These are phyloP conservation scores for Plenodomus lindquistii DNA, from an alignment of 2,329 filamentous ascomycete species.

Conservation along the genomic window DNA sequence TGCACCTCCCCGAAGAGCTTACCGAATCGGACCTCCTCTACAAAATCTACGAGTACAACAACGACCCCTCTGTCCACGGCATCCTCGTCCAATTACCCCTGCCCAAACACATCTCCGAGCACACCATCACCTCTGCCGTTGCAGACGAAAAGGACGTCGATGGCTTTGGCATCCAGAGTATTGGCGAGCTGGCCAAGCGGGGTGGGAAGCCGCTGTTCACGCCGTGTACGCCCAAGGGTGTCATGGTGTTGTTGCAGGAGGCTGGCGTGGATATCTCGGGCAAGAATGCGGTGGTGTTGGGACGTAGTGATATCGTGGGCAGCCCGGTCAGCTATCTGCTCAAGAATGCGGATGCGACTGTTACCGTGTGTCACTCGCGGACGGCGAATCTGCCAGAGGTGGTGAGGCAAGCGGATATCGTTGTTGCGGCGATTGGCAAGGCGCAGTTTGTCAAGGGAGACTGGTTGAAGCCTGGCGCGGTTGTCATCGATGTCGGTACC, in stretches of 20 bases:
- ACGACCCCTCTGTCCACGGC: slow-evolving; percentile 83
- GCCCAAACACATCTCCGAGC: slow-evolving; percentile 87
- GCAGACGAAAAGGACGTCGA: slow-evolving; percentile 96
- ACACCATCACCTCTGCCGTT: slow-evolving; percentile 86
- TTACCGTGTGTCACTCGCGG: slow-evolving; percentile 93
- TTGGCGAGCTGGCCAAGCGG: slow-evolving; percentile 94
- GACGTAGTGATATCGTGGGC: slow-evolving; percentile 95
- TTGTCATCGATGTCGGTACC: slow-evolving; percentile 96
- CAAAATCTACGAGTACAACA: slow-evolving; percentile 79
- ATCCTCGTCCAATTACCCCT: slow-evolving; percentile 93
- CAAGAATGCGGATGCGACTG: slow-evolving; percentile 93
- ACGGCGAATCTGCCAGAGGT: slow-evolving; percentile 74
- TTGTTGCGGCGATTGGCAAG: slow-evolving; percentile 89
- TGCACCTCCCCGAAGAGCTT: slow-evolving; percentile 81
- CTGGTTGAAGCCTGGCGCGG: slow-evolving; percentile 91
- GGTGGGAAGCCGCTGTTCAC: slow-evolving; percentile 87
- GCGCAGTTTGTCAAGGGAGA: slow-evolving; percentile 89
- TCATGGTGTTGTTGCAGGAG: slow-evolving; percentile 89
- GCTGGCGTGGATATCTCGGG: slow-evolving; percentile 81
- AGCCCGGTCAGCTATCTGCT: slow-evolving; percentile 95
- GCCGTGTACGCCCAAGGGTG: slow-evolving; percentile 94
- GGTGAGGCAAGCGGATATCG: slow-evolving; percentile 82
- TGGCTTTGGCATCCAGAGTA: slow-evolving; percentile 91
- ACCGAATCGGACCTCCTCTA: slow-evolving; percentile 85
- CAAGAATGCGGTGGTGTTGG: slow-evolving; percentile 93